These are phyloP conservation scores for Lactarius akahatsu DNA, from an alignment of 768 basidiomycete genomes.

Conservation along the genomic window DNA sequence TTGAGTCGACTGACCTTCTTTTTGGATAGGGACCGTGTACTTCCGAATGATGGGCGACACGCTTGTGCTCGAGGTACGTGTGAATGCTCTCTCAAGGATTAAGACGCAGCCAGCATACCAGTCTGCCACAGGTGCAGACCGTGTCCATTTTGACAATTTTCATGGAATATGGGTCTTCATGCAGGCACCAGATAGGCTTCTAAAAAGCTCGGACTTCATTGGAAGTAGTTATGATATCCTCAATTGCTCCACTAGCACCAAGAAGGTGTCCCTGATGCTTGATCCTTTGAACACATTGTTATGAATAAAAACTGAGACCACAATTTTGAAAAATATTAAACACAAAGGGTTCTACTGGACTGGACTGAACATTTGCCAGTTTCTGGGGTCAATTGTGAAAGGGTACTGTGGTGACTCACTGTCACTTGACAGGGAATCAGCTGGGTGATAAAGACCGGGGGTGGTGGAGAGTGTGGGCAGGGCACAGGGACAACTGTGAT, in stretches of 20 bases:
- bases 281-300: no score
- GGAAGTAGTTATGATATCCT: not conserved
- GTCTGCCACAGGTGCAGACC: slow-evolving; percentile 16
- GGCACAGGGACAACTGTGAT: no score
- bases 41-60: slow-evolving; percentile 15
- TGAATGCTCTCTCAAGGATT: not conserved
- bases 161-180: slow-evolving; percentile 8
- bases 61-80: slow-evolving; percentile 23
- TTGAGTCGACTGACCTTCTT: not conserved
- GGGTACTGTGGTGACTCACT: no score
- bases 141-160: slow-evolving; percentile 17
- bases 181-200: not conserved
- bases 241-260: not conserved
- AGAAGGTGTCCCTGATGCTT: no score
- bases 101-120: not conserved
- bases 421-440: no score
- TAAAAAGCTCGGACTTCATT: not conserved
- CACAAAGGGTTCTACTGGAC: no score
- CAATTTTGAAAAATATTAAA: no score
- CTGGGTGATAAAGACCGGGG: no score
- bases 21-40: slow-evolving; percentile 16
- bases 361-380: no score
- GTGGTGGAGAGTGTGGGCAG: no score
- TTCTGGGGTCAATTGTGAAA: no score
- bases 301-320: no score